Conservation (phyloP, 495 filamentous ascomycete species). For the Aspergillus sclerotioniger region DNA sequence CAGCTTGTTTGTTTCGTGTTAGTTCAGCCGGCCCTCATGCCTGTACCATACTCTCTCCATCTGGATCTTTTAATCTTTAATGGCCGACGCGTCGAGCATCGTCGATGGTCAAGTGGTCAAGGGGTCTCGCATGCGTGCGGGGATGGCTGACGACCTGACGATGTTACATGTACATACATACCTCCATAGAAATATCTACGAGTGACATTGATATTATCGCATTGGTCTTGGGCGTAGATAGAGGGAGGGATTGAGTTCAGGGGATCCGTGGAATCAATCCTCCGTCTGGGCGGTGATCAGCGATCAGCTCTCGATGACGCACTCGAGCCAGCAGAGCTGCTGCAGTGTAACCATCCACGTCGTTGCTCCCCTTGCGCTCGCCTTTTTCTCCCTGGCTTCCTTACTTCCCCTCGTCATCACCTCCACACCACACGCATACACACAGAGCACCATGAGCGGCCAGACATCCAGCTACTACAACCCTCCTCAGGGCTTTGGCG, state of each 20-base stretch:
- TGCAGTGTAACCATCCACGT: background rate
- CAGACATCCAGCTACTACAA: slow-evolving; percentile 45
- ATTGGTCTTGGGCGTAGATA: too few relatives aligned
- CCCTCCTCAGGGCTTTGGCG: slow-evolving; percentile 26
- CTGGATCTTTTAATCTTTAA: slow-evolving; percentile 24
- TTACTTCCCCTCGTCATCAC: background rate
- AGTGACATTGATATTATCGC: background rate
- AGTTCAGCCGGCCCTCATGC: background rate
- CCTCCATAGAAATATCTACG: background rate
- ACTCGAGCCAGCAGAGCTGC: too few relatives aligned
- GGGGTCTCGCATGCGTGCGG: too few relatives aligned
- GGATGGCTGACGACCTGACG: background rate
- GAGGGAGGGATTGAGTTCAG: background rate
- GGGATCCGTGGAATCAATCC: background rate
- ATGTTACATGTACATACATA: background rate
- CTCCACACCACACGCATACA: slow-evolving; percentile 12
- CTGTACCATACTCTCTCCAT: background rate
- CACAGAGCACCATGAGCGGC: slow-evolving; percentile 44
- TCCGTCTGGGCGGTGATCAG: background rate
- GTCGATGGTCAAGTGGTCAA: too few relatives aligned
- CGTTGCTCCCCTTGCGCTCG: background rate
- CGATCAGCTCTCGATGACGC: background rate
- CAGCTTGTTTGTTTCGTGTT: slow-evolving; percentile 6
- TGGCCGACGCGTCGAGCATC: slow-evolving; percentile 1
- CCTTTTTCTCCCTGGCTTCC: slow-evolving; percentile 1